Evolutionary conservation across 2,329 filamentous ascomycete species (phyloP).

Genomic region (Botrytis sinoallii): DNA sequence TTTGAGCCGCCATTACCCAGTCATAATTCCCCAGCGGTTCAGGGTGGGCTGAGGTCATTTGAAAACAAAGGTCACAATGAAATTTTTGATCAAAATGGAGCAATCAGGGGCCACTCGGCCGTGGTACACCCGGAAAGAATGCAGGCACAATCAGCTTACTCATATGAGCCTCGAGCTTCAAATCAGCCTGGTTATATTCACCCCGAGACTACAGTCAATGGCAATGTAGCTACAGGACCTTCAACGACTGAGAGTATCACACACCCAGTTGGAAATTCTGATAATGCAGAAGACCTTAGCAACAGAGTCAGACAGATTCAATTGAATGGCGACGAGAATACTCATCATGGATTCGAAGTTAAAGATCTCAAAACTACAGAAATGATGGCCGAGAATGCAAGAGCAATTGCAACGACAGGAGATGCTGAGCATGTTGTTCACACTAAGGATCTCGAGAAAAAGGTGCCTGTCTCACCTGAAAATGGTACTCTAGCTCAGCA

Average conservation of each 20-base stretch:
- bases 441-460: constrained; percentile 13
- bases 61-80: constrained; percentile 26
- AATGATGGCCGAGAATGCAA: constrained; percentile 28
- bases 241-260: constrained; percentile 26
- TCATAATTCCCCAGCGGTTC: constrained; percentile 48
- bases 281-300: constrained; percentile 3
- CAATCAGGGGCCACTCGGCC: constrained; percentile 35
- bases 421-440: constrained; percentile 32
- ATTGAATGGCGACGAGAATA: constrained; percentile 13
- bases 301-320: constrained; percentile 19
- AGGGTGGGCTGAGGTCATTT: constrained; percentile 31
- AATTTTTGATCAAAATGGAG: constrained; percentile 36
- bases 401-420: constrained; percentile 27
- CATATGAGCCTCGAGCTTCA: constrained; percentile 22
- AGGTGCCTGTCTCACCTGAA: background rate
- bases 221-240: constrained; percentile 22
- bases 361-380: constrained; percentile 23
- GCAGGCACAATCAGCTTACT: constrained; percentile 24
- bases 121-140: constrained; percentile 24
- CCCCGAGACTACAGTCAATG: background rate
- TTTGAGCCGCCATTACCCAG: constrained; percentile 59
- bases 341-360: constrained; percentile 23
- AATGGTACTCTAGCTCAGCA: background rate
- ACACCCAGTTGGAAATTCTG: constrained; percentile 9
- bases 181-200: constrained; percentile 24